A percentile compares a stretch with the other conserved stretches of the same genome.
phyloP scores from a whole-genome alignment of 352 stramenopile species.

The Phytophthora capsici region DNA sequence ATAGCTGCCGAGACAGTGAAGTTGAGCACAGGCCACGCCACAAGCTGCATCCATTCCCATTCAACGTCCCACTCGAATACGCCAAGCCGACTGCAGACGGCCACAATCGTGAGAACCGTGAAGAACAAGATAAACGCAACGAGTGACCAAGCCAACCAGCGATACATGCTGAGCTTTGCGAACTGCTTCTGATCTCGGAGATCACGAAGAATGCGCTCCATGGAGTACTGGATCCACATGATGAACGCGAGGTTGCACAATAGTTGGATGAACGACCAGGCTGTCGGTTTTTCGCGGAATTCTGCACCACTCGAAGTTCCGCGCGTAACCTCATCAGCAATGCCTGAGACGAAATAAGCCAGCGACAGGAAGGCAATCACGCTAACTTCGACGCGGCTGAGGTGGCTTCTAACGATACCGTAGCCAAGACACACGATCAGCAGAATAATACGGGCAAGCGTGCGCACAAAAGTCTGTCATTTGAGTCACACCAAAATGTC shows the following conservation, averaged over 20 bases:
- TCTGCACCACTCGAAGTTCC: slow-evolving; percentile 81
- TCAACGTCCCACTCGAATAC: slow-evolving; percentile 92
- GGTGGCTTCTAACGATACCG: slow-evolving; percentile 80
- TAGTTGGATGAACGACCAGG: slow-evolving; percentile 87
- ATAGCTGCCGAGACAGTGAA: slow-evolving; percentile 91
- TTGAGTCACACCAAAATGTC: slow-evolving; percentile 11
- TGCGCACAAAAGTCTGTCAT: slow-evolving; percentile 74
- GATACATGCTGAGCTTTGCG: slow-evolving; percentile 92
- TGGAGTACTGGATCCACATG: slow-evolving; percentile 91
- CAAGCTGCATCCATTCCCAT: slow-evolving; percentile 93
- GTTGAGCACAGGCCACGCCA: slow-evolving; percentile 92
- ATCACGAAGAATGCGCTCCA: slow-evolving; percentile 85
- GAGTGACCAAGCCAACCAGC: slow-evolving; percentile 78
- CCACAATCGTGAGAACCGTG: slow-evolving; percentile 82
- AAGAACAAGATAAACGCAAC: slow-evolving; percentile 91
- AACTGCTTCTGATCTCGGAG: slow-evolving; percentile 89
- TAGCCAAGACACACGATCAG: slow-evolving; percentile 92
- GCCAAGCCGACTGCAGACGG: slow-evolving; percentile 80
- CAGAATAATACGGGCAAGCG: slow-evolving; percentile 84
- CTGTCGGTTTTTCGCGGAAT: slow-evolving; percentile 79
- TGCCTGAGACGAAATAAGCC: slow-evolving; percentile 77
- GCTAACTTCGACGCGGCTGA: slow-evolving; percentile 58
- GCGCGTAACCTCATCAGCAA: slow-evolving; percentile 80
- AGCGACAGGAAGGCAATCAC: slow-evolving; percentile 72
- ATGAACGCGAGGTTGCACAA: slow-evolving; percentile 90